Percentiles rank a stretch among this genome's conserved stretches.
phyloP scores from a whole-genome alignment of 495 filamentous ascomycete species.

The Annulohypoxylon nitens region DNA sequence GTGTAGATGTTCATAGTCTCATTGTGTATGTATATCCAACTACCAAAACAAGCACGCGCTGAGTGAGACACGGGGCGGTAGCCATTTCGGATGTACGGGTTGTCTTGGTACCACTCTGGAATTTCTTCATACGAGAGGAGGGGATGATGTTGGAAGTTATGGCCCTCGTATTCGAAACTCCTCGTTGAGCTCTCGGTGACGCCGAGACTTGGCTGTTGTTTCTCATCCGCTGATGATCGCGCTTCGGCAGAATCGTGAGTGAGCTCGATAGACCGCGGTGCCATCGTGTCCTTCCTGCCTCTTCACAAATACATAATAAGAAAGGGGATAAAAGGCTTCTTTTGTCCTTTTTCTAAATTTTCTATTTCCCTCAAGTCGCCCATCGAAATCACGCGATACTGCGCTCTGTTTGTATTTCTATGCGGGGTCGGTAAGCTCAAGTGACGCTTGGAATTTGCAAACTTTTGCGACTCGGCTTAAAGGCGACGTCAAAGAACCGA shows the following conservation, averaged over 20 bases:
- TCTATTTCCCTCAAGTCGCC: slow-evolving; percentile 5
- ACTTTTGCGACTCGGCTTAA: slow-evolving; percentile 3
- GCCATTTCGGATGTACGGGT: slow-evolving; percentile 77
- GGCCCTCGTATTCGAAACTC: slow-evolving; percentile 40
- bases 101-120: slow-evolving; percentile 79
- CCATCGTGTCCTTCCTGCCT: slow-evolving; percentile 17
- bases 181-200: slow-evolving; percentile 29
- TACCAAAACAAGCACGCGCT: slow-evolving; percentile 71
- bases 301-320: neutral
- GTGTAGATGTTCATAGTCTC: slow-evolving; percentile 88
- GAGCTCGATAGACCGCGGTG: slow-evolving; percentile 12
- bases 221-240: slow-evolving; percentile 25
- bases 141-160: slow-evolving; percentile 40
- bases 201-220: slow-evolving; percentile 19
- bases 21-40: slow-evolving; percentile 82
- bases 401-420: slow-evolving; percentile 4
- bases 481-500: neutral
- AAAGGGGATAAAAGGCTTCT: neutral
- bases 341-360: neutral
- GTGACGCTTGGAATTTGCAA: slow-evolving; percentile 19
- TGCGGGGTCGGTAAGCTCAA: slow-evolving; percentile 31
- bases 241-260: slow-evolving; percentile 3
- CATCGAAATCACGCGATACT: slow-evolving; percentile 2
- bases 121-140: slow-evolving; percentile 67
- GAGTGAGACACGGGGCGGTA: slow-evolving; percentile 80